phyloP scores from a whole-genome alignment of 164 flowering plant species.

The Stephania yunnanensis region DNA sequence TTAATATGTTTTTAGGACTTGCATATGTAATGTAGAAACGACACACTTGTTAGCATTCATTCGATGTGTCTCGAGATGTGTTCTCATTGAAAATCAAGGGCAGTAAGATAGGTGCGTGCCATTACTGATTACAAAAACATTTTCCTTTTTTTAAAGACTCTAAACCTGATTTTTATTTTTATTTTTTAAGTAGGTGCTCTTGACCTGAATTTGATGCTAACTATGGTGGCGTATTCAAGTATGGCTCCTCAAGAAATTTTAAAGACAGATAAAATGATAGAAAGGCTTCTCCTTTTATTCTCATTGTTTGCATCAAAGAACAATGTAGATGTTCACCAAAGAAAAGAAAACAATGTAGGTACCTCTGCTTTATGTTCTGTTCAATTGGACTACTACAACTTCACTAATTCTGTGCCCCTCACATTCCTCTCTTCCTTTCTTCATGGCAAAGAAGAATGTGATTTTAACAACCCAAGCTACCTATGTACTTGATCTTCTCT shows the following conservation, averaged over 20 bases:
- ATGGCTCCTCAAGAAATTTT: constrained; percentile 3
- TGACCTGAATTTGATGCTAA: not conserved
- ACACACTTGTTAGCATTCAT: no score
- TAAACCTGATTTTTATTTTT: no score
- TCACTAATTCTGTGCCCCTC: not conserved
- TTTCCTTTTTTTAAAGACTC: no score
- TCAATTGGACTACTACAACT: not conserved
- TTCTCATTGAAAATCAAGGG: no score
- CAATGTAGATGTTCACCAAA: not conserved
- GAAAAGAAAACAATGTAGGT: no score
- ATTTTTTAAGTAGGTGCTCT: no score
- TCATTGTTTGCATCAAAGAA: constrained; percentile 10
- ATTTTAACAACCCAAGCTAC: constrained; percentile 20
- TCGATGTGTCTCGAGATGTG: no score
- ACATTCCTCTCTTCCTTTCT: not conserved
- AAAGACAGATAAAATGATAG: not conserved
- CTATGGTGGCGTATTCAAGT: not conserved
- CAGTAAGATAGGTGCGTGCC: no score
- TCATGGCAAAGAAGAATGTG: constrained; percentile 25
- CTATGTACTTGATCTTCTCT: constrained; percentile 21
- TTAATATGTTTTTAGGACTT: no score
- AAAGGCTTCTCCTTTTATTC: not conserved
- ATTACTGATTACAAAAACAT: no score
- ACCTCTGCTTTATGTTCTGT: not conserved
- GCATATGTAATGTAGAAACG: no score